These are phyloP conservation scores for Cladosporium austrohemisphaericum DNA, from an alignment of 2,329 filamentous ascomycete genomes.

Conservation along the genomic window DNA sequence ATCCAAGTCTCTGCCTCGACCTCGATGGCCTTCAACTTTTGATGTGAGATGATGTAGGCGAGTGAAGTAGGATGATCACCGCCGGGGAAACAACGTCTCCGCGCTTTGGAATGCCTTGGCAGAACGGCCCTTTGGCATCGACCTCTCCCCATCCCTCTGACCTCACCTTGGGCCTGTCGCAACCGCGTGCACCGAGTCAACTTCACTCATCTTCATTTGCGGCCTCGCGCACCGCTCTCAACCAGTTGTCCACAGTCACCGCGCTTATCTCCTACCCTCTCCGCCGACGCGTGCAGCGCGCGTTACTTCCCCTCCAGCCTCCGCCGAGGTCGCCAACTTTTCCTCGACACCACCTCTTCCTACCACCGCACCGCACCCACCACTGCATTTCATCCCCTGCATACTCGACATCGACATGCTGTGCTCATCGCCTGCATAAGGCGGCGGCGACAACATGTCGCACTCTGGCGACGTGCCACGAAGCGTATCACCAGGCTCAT, in stretches of 20 bases:
- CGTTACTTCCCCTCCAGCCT: slow-evolving; percentile 4
- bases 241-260: too few relatives aligned
- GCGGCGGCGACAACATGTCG: slow-evolving; percentile 29
- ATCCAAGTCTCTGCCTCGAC: too few relatives aligned
- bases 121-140: background rate
- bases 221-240: too few relatives aligned
- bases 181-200: background rate
- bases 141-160: slow-evolving; percentile 5
- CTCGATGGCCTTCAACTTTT: too few relatives aligned
- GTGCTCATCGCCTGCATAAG: slow-evolving; percentile 11
- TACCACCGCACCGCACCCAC: background rate
- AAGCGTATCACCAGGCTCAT: slow-evolving; percentile 25
- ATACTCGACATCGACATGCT: slow-evolving; percentile 12
- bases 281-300: slow-evolving; percentile 8
- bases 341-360: slow-evolving; percentile 3
- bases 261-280: too few relatives aligned
- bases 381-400: background rate
- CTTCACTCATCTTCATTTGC: background rate
- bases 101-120: background rate
- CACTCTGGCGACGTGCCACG: slow-evolving; percentile 25
- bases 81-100: too few relatives aligned
- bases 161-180: slow-evolving; percentile 1
- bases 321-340: slow-evolving; percentile 10
- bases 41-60: too few relatives aligned
- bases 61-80: too few relatives aligned